Conservation (phyloP, 1,284 basidiomycete species). For the Cryptococcus floricola region DNA sequence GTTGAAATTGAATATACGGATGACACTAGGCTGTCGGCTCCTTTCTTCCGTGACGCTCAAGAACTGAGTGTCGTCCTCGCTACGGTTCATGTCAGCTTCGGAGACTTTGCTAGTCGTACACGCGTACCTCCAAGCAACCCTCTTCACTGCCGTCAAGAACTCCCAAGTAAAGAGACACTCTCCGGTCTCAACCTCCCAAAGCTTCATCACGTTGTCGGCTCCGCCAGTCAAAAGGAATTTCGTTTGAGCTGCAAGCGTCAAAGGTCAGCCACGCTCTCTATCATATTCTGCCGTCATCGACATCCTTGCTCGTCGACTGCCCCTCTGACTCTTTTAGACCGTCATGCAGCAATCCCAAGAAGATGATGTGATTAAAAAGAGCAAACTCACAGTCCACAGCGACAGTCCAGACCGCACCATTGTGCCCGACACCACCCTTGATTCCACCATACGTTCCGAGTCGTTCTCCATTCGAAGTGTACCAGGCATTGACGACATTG, state of each 20-base stretch:
- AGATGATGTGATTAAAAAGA: not conserved
- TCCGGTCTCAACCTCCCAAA: constrained; percentile 88
- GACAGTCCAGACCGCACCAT: constrained; percentile 94
- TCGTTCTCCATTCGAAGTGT: constrained; percentile 96
- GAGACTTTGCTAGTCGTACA: not conserved
- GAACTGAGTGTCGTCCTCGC: constrained; percentile 76
- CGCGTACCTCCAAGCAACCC: constrained; percentile 62
- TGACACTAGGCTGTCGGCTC: constrained; percentile 70
- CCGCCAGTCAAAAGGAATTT: constrained; percentile 80
- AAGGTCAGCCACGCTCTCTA: not conserved
- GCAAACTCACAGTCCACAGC: constrained; percentile 81
- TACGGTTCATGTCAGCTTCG: constrained; percentile 39
- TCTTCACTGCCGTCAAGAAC: constrained; percentile 95
- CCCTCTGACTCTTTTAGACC: not conserved
- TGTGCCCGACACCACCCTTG: constrained; percentile 61
- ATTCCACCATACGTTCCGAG: constrained; percentile 80
- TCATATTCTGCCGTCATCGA: not conserved
- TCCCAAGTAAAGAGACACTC: constrained; percentile 93
- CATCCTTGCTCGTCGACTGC: not conserved
- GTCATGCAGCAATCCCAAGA: not conserved
- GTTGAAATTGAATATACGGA: constrained; percentile 82
- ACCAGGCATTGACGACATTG: constrained; percentile 93
- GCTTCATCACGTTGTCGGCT: constrained; percentile 81
- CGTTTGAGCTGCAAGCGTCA: constrained; percentile 62
- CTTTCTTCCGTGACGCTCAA: constrained; percentile 96